Conservation (phyloP, 2,329 filamentous ascomycete genomes). For the Grosmannia penicillata region DNA sequence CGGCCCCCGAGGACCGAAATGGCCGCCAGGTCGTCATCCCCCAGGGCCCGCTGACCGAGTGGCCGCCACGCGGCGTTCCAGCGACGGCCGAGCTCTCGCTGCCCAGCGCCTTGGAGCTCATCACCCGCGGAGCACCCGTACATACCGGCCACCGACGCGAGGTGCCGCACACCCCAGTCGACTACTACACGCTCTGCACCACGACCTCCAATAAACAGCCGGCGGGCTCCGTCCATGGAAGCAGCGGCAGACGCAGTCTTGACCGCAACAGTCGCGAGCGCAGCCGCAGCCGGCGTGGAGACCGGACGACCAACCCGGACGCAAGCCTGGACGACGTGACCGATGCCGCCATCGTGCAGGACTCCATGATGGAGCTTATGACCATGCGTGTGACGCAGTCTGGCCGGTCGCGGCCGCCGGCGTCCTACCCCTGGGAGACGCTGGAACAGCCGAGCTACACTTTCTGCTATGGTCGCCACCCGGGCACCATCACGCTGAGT, state of each 20-base stretch:
- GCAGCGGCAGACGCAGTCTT: conserved; percentile 3
- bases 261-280: conserved; percentile 2
- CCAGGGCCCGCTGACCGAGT: conserved; percentile 29
- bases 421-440: conserved; percentile 48
- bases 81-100: conserved; percentile 34
- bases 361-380: conserved; percentile 44
- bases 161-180: conserved; percentile 38
- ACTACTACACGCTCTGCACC: conserved; percentile 42
- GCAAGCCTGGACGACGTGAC: conserved; percentile 19
- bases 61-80: conserved; percentile 40
- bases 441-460: conserved; percentile 61
- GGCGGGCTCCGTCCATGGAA: neutral
- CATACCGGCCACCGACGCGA: conserved; percentile 38
- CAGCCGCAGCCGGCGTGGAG: conserved; percentile 8
- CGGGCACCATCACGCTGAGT: conserved; percentile 59
- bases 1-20: neutral
- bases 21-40: conserved; percentile 8
- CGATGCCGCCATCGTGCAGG: conserved; percentile 34
- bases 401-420: conserved; percentile 17
- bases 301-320: conserved; percentile 17
- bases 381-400: conserved; percentile 29
- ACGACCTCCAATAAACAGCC: conserved; percentile 25
- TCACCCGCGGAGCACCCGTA: conserved; percentile 43
- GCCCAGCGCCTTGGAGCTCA: conserved; percentile 39
- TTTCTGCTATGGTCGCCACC: conserved; percentile 49